Conservation (phyloP, 768 basidiomycete species). For the Rhizopogon roseolus region DNA sequence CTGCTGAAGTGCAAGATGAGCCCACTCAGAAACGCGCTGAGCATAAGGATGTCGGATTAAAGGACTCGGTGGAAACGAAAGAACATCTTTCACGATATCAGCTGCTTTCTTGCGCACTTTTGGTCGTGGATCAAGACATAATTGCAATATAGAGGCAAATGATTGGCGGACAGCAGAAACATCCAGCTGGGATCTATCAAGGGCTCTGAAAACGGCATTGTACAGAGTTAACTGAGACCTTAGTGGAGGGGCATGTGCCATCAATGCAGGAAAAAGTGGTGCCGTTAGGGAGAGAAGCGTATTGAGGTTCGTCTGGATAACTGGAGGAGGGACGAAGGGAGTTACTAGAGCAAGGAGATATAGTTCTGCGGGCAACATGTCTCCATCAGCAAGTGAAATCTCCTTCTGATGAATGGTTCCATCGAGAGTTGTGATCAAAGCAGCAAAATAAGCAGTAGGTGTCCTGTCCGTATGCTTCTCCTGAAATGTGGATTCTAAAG, state of each 20-base stretch:
- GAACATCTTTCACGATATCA: constrained; percentile 75
- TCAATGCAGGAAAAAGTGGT: constrained; percentile 70
- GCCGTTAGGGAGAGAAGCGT: constrained; percentile 70
- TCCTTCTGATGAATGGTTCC: constrained; percentile 64
- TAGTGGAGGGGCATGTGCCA: constrained; percentile 67
- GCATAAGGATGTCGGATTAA: constrained; percentile 82
- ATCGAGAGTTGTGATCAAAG: constrained; percentile 79
- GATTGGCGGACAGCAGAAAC: constrained; percentile 65
- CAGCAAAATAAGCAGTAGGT: constrained; percentile 94
- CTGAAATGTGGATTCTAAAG: constrained; percentile 75
- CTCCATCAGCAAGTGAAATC: constrained; percentile 67
- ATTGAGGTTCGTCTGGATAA: constrained; percentile 71
- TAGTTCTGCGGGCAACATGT: constrained; percentile 27
- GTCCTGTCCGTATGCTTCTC: constrained; percentile 65
- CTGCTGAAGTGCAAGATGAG: constrained; percentile 59
- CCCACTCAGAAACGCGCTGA: constrained; percentile 76
- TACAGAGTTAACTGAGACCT: constrained; percentile 84
- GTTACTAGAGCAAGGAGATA: constrained; percentile 31
- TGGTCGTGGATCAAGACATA: constrained; percentile 84
- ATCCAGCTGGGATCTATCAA: constrained; percentile 72
- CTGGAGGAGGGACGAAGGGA: constrained; percentile 61
- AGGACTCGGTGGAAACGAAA: constrained; percentile 75
- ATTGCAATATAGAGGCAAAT: constrained; percentile 79
- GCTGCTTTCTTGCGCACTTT: constrained; percentile 92
- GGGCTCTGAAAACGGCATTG: constrained; percentile 58